These are phyloP conservation scores for Sesbania bispinosa DNA, from an alignment of 306 rosid genomes.

Conservation along the genomic window DNA sequence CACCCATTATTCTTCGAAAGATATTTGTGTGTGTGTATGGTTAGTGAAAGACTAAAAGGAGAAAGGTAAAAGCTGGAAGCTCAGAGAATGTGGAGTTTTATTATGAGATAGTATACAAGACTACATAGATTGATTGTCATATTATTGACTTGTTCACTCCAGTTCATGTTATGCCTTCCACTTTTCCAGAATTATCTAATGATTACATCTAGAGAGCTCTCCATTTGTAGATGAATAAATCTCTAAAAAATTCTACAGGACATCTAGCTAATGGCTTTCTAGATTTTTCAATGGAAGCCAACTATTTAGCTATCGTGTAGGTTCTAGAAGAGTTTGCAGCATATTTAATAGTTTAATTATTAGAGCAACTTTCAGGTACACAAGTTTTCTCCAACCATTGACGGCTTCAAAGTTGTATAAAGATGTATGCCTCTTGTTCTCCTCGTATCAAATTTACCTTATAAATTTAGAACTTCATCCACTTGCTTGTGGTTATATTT, in stretches of 20 bases:
- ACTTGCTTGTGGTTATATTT: constrained; percentile 1
- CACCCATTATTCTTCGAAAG: constrained; percentile 81
- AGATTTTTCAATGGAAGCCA: not conserved
- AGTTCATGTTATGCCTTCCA: too few relatives aligned
- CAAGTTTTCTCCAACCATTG: constrained; percentile 78
- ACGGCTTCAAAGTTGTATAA: constrained; percentile 66
- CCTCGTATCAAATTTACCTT: not conserved
- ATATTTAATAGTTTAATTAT: not conserved
- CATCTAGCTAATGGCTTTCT: not conserved
- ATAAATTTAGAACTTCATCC: not conserved
- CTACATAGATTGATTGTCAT: not conserved
- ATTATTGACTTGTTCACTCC: not conserved
- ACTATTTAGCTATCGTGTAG: not conserved
- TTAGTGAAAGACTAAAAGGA: not conserved
- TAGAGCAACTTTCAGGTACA: constrained; percentile 54
- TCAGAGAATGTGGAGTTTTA: not conserved
- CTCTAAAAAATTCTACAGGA: not conserved
- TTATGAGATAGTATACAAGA: not conserved
- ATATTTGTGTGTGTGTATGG: too few relatives aligned
- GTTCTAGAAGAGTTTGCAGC: not conserved
- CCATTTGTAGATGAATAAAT: not conserved
- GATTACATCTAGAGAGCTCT: not conserved
- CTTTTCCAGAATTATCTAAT: too few relatives aligned
- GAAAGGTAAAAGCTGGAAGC: not conserved
- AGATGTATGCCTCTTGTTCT: constrained; percentile 40